Evolutionary conservation across 352 stramenopile species (phyloP).

Genomic region (Aphanomyces stellatus): DNA sequence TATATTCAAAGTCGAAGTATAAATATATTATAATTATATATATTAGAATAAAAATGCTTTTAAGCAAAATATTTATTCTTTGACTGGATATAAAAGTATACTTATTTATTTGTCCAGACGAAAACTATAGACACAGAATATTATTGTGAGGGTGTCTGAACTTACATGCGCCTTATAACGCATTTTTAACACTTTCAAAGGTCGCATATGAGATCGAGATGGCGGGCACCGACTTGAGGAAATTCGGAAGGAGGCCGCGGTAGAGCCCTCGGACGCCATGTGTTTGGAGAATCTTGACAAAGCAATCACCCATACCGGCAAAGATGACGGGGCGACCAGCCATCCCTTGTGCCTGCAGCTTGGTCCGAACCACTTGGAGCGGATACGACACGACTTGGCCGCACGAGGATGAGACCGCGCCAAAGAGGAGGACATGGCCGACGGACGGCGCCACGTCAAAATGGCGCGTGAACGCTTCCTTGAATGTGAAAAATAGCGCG

Average conservation of each 20-base stretch:
- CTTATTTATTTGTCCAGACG: no score
- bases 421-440: constrained; percentile 48
- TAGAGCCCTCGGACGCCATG: constrained; percentile 57
- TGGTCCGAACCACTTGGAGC: constrained; percentile 56
- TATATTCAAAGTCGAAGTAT: no score
- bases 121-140: no score
- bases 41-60: no score
- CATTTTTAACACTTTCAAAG: constrained; percentile 17
- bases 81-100: no score
- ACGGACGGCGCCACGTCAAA: constrained; percentile 37
- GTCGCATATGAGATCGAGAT: constrained; percentile 47
- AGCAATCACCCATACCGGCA: constrained; percentile 40
- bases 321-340: constrained; percentile 25
- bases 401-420: constrained; percentile 48
- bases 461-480: constrained; percentile 34
- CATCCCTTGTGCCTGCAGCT: constrained; percentile 47
- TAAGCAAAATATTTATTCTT: no score
- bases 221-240: constrained; percentile 75
- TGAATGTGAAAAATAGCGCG: constrained; percentile 61
- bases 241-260: constrained; percentile 61
- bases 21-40: no score
- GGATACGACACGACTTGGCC: constrained; percentile 64
- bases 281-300: constrained; percentile 43
- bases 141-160: no score
- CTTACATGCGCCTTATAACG: no score